Conservation (phyloP, 2,329 filamentous ascomycete genomes). For the Clarireedia homoeocarpa region DNA sequence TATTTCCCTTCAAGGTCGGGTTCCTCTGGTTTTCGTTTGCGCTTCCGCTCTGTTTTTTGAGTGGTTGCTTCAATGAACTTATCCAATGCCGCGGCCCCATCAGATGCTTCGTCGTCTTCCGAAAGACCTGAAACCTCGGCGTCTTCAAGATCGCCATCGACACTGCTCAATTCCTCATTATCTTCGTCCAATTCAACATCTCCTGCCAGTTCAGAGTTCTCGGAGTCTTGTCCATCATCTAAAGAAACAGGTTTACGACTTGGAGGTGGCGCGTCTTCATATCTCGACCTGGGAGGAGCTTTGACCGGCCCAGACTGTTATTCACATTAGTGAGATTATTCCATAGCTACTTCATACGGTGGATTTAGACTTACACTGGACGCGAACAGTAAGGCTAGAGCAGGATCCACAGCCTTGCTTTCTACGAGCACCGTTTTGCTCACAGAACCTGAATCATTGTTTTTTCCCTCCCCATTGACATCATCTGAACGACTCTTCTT, state of each 20-base stretch:
- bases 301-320: constrained; percentile 31
- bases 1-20: constrained; percentile 66
- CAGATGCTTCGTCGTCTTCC: constrained; percentile 24
- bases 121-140: constrained; percentile 24
- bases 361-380: constrained; percentile 52
- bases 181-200: constrained; percentile 32
- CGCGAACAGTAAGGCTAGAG: constrained; percentile 62
- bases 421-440: constrained; percentile 27
- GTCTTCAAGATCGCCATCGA: constrained; percentile 31
- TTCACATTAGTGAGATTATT: not conserved
- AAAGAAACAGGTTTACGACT: constrained; percentile 7
- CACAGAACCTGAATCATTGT: constrained; percentile 15
- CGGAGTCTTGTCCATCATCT: constrained; percentile 21
- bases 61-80: constrained; percentile 38
- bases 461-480: constrained; percentile 3
- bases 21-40: constrained; percentile 56
- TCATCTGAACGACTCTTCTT: constrained; percentile 25
- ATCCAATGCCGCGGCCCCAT: constrained; percentile 29
- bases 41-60: constrained; percentile 40
- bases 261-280: constrained; percentile 29
- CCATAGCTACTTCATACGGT: not conserved
- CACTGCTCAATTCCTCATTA: constrained; percentile 31
- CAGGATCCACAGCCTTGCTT: constrained; percentile 55
- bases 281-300: constrained; percentile 27
- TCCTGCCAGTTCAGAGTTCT: constrained; percentile 13